Conservation (phyloP, 1,284 basidiomycete species). For the Puccinia novopanici region DNA sequence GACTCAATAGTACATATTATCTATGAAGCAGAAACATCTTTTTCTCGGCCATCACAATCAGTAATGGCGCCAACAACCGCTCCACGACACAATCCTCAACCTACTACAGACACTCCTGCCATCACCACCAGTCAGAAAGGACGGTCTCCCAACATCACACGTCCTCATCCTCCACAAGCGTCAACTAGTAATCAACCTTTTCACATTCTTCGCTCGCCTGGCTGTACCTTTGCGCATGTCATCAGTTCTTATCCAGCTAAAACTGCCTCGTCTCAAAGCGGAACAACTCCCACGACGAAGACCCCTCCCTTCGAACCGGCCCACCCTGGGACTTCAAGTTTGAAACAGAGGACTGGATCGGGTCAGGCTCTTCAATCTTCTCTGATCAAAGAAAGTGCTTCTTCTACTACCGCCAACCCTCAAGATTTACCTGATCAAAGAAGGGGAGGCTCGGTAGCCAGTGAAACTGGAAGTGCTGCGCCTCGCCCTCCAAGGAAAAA, state of each 20-base stretch:
- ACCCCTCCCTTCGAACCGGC: not conserved
- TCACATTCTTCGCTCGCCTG: not conserved
- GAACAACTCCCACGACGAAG: not conserved
- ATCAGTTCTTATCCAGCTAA: not conserved
- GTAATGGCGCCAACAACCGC: not conserved
- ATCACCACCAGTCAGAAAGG: not conserved
- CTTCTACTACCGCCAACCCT: not conserved
- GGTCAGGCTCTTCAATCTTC: not conserved
- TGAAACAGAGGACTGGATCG: not conserved
- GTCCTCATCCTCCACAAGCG: not conserved
- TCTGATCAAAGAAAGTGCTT: not conserved
- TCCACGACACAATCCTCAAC: not conserved
- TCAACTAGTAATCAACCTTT: not conserved
- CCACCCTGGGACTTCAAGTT: not conserved
- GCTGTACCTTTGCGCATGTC: not conserved
- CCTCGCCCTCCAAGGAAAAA: constrained; percentile 17
- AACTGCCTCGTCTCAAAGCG: not conserved
- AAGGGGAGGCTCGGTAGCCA: not conserved
- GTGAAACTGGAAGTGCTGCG: not conserved
- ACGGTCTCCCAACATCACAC: not conserved
- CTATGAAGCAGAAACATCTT: not conserved
- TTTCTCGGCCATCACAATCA: not conserved
- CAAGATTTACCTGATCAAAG: not conserved
- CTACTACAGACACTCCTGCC: not conserved
- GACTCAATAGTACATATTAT: not conserved